Base-by-base conservation (phyloP, 306 rosid species). In the Pyrus betulifolia region DNA sequence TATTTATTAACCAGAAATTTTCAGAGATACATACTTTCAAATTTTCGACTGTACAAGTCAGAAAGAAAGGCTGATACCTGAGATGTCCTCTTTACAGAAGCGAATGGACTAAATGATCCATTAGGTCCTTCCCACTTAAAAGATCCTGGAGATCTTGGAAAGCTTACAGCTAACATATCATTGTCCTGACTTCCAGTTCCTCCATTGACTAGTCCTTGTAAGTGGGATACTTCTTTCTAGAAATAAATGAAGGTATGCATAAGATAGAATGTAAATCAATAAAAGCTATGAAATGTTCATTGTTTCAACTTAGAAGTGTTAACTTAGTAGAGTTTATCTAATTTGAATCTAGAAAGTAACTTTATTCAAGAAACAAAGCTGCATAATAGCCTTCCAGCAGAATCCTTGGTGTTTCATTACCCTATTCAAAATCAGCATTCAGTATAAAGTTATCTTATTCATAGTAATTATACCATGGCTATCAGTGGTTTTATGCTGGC, bases 111-210 rank as follows among this genome's bases (percentile, higher is more conserved):
- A 62, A 85, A 87, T 75, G 92, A 82, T 82, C 97, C 99, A 74
- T 82, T 85, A n/a, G 78, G 85, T 38, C 91, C 96, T 62, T 91
- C 97, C 99, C 97, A 95, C 82, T 88, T 90, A 74, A 92, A 89
- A 85, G 90, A 80, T 85, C 95, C 97, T 12, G 99, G 97, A 71
- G 99, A 92, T 42, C 97, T 97, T 51, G 92, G 93, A 80, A 90
- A 89, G 85, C 85, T 87, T 70, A 82, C 82, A 45, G 83, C 77
- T 71, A 90, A 82, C 15, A 46, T 70, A 45, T 87, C 96, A 84
- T 74, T 88, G 42, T 89, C 93, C 68, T 88, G 97, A 84, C 31
- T 63, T 70, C 91, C 97, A 33, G 65, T 68, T 77, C 88, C 93
- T 73, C 92, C 96, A 76, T 71, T 80, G 71, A 45, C 92, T 46